phyloP scores from a whole-genome alignment of 2,329 filamentous ascomycete genomes.

The Alternaria tenuissima region DNA sequence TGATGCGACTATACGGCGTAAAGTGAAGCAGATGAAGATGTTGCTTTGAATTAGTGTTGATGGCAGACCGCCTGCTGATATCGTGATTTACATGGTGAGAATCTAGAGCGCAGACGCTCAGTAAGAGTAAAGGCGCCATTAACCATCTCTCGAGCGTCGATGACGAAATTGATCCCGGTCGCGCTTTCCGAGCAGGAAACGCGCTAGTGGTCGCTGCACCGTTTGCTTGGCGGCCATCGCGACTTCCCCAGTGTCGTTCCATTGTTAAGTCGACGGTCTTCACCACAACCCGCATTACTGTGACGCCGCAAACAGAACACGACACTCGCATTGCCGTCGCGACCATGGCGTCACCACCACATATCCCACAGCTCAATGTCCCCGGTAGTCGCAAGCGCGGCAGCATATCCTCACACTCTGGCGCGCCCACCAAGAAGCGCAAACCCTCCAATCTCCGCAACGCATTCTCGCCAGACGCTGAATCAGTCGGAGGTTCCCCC shows the following conservation, averaged over 20 bases:
- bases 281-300: background rate
- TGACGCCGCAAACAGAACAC: background rate
- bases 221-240: constrained; percentile 23
- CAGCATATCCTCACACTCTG: constrained; percentile 61
- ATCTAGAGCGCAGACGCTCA: constrained; percentile 20
- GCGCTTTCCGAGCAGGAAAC: constrained; percentile 24
- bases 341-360: constrained; percentile 68
- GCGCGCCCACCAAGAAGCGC: constrained; percentile 66
- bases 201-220: constrained; percentile 18
- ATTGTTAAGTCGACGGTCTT: background rate
- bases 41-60: background rate
- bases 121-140: constrained; percentile 14
- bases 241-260: constrained; percentile 15
- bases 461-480: constrained; percentile 75
- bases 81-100: constrained; percentile 12
- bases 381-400: constrained; percentile 75
- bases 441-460: constrained; percentile 80
- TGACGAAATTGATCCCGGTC: constrained; percentile 37
- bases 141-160: constrained; percentile 18
- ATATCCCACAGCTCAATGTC: constrained; percentile 61
- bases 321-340: background rate
- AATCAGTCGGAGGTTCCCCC: constrained; percentile 55
- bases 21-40: background rate
- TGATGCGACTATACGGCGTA: background rate
- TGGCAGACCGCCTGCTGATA: constrained; percentile 4